These are phyloP conservation scores for Xylaria longipes DNA, from an alignment of 495 filamentous ascomycete genomes.

Conservation along the genomic window DNA sequence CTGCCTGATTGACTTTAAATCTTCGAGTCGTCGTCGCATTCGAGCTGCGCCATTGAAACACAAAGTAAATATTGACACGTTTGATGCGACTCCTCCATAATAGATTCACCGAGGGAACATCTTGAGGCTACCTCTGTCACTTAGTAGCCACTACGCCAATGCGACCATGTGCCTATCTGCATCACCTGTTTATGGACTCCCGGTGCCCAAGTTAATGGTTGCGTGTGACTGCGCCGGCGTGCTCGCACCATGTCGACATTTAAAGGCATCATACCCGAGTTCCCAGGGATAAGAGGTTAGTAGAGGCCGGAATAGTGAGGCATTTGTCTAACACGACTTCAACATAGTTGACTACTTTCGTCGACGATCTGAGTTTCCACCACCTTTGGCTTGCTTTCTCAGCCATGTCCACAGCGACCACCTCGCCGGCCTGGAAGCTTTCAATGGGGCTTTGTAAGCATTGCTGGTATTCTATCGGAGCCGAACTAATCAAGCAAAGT, in stretches of 20 bases:
- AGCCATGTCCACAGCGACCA: constrained; percentile 96
- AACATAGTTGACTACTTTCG: constrained; percentile 83
- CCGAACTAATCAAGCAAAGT: constrained; percentile 38
- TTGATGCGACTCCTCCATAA: background rate
- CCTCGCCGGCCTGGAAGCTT: constrained; percentile 79
- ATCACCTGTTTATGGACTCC: background rate
- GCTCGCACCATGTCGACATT: constrained; percentile 74
- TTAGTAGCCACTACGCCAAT: background rate
- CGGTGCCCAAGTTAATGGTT: background rate
- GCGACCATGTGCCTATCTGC: background rate
- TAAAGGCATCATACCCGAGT: constrained; percentile 73
- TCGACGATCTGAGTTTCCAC: constrained; percentile 45
- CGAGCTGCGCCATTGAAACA: background rate
- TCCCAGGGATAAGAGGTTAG: constrained; percentile 72
- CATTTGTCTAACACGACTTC: constrained; percentile 4
- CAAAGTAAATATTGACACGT: background rate
- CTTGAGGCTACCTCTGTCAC: background rate
- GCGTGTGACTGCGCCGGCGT: background rate
- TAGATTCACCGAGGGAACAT: background rate
- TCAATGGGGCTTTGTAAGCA: constrained; percentile 71
- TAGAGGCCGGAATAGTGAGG: constrained; percentile 4
- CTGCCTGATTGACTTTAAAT: background rate
- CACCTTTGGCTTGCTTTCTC: constrained; percentile 86
- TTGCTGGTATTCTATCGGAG: background rate
- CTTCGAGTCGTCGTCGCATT: background rate